These are phyloP conservation scores for Diaporthe sp. DNA, from an alignment of 2,329 filamentous ascomycete species.

Conservation along the genomic window DNA sequence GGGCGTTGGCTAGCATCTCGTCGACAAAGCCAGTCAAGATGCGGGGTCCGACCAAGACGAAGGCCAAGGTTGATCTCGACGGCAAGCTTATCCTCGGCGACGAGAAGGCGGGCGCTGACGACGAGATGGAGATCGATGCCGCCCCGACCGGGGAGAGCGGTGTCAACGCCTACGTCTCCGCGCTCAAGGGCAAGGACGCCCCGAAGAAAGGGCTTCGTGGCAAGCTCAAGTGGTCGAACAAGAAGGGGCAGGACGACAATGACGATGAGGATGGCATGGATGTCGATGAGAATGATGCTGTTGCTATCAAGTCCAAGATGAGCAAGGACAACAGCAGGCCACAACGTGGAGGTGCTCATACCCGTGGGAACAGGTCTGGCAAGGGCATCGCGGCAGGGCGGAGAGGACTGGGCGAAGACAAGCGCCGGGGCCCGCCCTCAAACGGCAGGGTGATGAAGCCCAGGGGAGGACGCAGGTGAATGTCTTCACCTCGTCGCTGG, in stretches of 20 bases:
- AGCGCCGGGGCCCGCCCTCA: conserved; percentile 38
- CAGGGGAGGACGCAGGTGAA: conserved; percentile 33
- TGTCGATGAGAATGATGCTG: conserved; percentile 63
- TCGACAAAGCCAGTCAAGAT: conserved; percentile 82
- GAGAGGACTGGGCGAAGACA: conserved; percentile 46
- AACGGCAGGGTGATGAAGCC: conserved; percentile 44
- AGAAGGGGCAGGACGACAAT: conserved; percentile 55
- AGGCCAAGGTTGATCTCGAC: conserved; percentile 78
- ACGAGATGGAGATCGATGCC: conserved; percentile 67
- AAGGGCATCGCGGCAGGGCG: conserved; percentile 43
- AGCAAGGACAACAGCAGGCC: conserved; percentile 50
- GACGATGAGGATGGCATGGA: conserved; percentile 63
- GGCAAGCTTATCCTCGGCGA: conserved; percentile 82
- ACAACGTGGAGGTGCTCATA: conserved; percentile 41
- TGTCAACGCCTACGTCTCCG: conserved; percentile 76
- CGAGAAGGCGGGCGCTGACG: conserved; percentile 47
- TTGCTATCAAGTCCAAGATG: conserved; percentile 58
- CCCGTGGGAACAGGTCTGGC: conserved; percentile 41
- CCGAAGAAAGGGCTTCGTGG: conserved; percentile 73
- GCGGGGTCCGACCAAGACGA: conserved; percentile 68
- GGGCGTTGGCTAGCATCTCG: conserved; percentile 91
- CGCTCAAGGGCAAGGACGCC: conserved; percentile 74
- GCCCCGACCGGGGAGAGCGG: conserved; percentile 59
- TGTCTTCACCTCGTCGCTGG: not conserved
- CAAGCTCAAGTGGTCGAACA: conserved; percentile 78